Evolutionary conservation across 345 rosid genomes (phyloP), one percentile per base, ranked within the genome.

Genomic region (Arabidopsis suecica): DNA sequence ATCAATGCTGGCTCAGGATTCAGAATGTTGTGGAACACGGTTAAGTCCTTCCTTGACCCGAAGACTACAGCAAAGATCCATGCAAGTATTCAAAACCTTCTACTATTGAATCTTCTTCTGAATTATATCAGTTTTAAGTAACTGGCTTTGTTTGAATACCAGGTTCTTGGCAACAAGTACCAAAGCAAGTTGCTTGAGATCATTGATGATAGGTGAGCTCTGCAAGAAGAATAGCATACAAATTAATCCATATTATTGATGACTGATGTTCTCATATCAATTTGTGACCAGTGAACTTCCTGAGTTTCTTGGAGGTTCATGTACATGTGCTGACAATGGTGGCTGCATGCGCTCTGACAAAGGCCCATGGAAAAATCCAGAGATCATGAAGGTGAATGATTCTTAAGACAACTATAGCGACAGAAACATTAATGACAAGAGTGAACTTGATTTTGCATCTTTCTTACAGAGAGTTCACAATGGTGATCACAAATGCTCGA

Each of bases 1-100:
- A 89, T 95, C 84, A 92, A 95, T 81, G 99, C 99, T 37, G 97
- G 99, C 30, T 89, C 93, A 37, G 99, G 99, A 83, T 95, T 95
- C 73, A 95, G 99, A 81, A 90, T 95, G 93, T 71, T 95, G 91
- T 95, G 99, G 99, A 95, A 81, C 84, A 86, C 96, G 41, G 82
- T 92, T 12, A 95, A 92, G 81, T 90, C 97, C 55, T 92, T 95
- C 89, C 97, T 95, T 69, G 99, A 95, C 74, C 96, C 97, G 1
- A 95, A 92, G 85, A 95, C 97, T 59, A 89, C 97, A 11, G 92
- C 97, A 69, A 95, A 95, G 79, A 95, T 95, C 76, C 83, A 92
- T 86, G 99, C 89, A 81, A 86, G 90, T 18, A 32, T 49, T 28
- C 68, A 14, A 72, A 50, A 53, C 38, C 38, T 28, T 32, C 61